Conservation (phyloP, 164 flowering plant species). For the Magnolia changhungtana region DNA sequence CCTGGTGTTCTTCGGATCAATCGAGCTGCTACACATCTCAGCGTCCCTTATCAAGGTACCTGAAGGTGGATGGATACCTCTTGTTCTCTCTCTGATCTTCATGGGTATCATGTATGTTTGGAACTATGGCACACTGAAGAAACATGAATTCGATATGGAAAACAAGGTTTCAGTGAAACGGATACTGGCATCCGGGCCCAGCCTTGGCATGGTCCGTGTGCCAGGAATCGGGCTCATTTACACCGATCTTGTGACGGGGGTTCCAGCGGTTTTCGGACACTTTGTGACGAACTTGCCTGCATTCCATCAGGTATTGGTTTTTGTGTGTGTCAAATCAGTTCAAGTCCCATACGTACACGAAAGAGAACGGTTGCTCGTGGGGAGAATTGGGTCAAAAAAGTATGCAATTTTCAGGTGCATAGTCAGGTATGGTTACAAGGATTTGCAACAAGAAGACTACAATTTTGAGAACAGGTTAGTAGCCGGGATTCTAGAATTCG, state of each 20-base stretch:
- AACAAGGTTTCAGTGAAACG: slow-evolving; percentile 67
- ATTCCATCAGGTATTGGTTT: slow-evolving; percentile 62
- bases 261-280: slow-evolving; percentile 67
- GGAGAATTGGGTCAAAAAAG: slow-evolving; percentile 59
- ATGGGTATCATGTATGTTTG: slow-evolving; percentile 56
- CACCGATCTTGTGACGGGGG: slow-evolving; percentile 48
- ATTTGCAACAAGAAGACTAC: slow-evolving; percentile 29
- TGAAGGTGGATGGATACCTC: slow-evolving; percentile 71
- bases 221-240: slow-evolving; percentile 68
- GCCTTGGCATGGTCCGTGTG: slow-evolving; percentile 69
- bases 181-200: slow-evolving; percentile 48
- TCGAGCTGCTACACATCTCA: slow-evolving; percentile 63
- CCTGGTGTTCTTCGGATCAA: slow-evolving; percentile 44
- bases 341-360: slow-evolving; percentile 52
- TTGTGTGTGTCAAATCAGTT: slow-evolving; percentile 59
- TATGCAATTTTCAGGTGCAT: slow-evolving; percentile 61
- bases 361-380: slow-evolving; percentile 41
- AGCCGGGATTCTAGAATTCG: slow-evolving; percentile 36
- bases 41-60: slow-evolving; percentile 49
- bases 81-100: slow-evolving; percentile 44
- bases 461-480: slow-evolving; percentile 38
- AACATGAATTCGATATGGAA: slow-evolving; percentile 53
- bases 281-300: slow-evolving; percentile 73
- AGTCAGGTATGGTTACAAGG: slow-evolving; percentile 69
- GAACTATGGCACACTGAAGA: slow-evolving; percentile 64